phyloP scores from a whole-genome alignment of 257 asterid species.

The Solanum rostratum region DNA sequence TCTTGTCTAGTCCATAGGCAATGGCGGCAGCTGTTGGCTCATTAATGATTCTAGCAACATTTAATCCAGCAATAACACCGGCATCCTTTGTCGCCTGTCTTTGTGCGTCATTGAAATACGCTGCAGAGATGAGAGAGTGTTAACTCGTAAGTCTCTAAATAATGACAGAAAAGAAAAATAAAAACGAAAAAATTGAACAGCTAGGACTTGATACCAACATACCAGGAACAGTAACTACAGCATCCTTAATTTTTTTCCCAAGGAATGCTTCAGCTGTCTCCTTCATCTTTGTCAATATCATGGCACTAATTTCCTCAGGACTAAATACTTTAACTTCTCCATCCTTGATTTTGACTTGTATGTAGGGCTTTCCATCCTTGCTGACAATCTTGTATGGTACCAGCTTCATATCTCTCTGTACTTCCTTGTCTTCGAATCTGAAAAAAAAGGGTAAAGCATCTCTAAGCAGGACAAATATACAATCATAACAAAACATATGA shows the following conservation, averaged over 20 bases:
- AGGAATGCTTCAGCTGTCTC: slow-evolving; percentile 87
- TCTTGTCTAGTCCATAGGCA: slow-evolving; percentile 92
- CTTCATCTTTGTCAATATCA: slow-evolving; percentile 86
- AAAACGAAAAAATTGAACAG: background rate
- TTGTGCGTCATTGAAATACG: slow-evolving; percentile 94
- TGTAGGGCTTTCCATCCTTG: slow-evolving; percentile 89
- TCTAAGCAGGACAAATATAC: background rate
- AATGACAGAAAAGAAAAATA: background rate
- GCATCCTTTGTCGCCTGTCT: slow-evolving; percentile 96
- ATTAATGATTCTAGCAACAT: slow-evolving; percentile 81
- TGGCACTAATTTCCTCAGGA: slow-evolving; percentile 92
- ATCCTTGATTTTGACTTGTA: slow-evolving; percentile 65
- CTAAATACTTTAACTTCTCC: slow-evolving; percentile 90
- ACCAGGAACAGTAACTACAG: slow-evolving; percentile 96
- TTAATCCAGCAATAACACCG: slow-evolving; percentile 80
- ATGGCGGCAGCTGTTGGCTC: slow-evolving; percentile 98
- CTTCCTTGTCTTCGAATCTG: slow-evolving; percentile 91
- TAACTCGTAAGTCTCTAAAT: no score
- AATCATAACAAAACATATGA: background rate
- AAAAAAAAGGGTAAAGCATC: background rate
- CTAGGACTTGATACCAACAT: background rate
- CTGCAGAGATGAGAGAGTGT: slow-evolving; percentile 19
- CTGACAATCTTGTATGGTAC: slow-evolving; percentile 80
- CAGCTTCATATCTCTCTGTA: slow-evolving; percentile 83
- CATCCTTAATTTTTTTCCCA: slow-evolving; percentile 85